Conservation (phyloP, 192 early-diverging fungal species). For the Pilaira anomala region DNA sequence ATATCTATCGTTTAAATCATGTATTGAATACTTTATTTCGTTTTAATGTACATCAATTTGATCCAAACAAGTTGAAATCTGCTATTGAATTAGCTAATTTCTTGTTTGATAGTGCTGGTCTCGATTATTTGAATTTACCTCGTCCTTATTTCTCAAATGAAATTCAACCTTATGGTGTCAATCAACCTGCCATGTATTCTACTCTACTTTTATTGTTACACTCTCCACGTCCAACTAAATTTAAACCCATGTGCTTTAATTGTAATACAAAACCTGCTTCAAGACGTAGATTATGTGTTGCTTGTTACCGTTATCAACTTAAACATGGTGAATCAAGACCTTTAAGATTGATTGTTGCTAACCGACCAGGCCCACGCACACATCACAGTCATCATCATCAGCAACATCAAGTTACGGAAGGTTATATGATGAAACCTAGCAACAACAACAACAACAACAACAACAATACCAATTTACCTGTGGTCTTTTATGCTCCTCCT, state of each 20-base stretch:
- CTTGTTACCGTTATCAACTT: slow-evolving; percentile 36
- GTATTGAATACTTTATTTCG: slow-evolving; percentile 35
- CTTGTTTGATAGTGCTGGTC: slow-evolving; percentile 20
- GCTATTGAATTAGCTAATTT: slow-evolving; percentile 22
- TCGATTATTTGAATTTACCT: slow-evolving; percentile 10
- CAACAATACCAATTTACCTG: neutral
- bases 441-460: neutral
- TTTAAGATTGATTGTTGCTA: slow-evolving; percentile 27
- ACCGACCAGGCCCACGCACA: slow-evolving; percentile 10
- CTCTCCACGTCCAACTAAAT: slow-evolving; percentile 25
- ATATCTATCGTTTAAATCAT: slow-evolving; percentile 33
- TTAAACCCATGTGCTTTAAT: slow-evolving; percentile 31
- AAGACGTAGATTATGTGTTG: slow-evolving; percentile 30
- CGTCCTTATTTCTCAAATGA: slow-evolving; percentile 11
- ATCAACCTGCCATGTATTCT: slow-evolving; percentile 20
- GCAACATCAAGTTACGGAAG: neutral
- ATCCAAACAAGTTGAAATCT: slow-evolving; percentile 4
- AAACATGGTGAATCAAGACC: slow-evolving; percentile 30
- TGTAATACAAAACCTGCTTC: slow-evolving; percentile 31
- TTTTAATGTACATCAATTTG: slow-evolving; percentile 30
- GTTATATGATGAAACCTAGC: neutral
- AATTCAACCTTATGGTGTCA: neutral
- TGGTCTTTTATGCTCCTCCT: slow-evolving; percentile 19
- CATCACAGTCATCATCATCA: neutral
- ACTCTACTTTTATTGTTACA: slow-evolving; percentile 20